These are phyloP conservation scores for Mallotus nudiflorus DNA, from an alignment of 345 rosid species.

Conservation along the genomic window DNA sequence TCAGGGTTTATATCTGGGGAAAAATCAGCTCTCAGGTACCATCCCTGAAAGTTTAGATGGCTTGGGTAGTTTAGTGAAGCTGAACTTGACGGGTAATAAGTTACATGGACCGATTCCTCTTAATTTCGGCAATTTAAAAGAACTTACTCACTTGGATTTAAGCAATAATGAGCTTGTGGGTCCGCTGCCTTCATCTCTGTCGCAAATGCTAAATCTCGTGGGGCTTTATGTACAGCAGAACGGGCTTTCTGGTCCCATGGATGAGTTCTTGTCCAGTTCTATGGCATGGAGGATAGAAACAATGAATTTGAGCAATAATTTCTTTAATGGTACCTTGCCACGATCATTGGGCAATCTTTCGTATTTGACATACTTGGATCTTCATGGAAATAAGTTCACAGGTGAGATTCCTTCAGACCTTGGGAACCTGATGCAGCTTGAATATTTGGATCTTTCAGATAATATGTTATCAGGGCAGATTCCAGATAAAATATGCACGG, in stretches of 20 bases:
- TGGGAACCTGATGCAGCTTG: conserved; percentile 65
- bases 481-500: conserved; percentile 57
- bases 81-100: conserved; percentile 67
- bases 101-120: conserved; percentile 58
- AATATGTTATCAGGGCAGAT: conserved; percentile 64
- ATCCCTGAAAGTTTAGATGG: conserved; percentile 69
- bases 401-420: conserved; percentile 63
- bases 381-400: conserved; percentile 54
- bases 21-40: conserved; percentile 63
- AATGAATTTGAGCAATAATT: conserved; percentile 62
- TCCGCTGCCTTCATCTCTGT: conserved; percentile 68
- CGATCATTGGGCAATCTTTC: conserved; percentile 61
- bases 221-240: conserved; percentile 76
- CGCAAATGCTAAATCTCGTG: conserved; percentile 57
- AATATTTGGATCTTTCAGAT: conserved; percentile 57
- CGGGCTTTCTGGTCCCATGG: conserved; percentile 49
- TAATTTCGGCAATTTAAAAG: conserved; percentile 67
- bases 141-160: conserved; percentile 75
- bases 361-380: conserved; percentile 61
- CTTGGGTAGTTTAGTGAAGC: conserved; percentile 67
- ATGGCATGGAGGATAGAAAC: conserved; percentile 63
- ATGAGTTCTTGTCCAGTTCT: conserved; percentile 44
- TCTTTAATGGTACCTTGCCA: conserved; percentile 57
- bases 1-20: conserved; percentile 79
- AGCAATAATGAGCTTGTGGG: conserved; percentile 66